Evolutionary conservation across 164 flowering plant genomes (phyloP).

Genomic region (Magnolia sinica): DNA sequence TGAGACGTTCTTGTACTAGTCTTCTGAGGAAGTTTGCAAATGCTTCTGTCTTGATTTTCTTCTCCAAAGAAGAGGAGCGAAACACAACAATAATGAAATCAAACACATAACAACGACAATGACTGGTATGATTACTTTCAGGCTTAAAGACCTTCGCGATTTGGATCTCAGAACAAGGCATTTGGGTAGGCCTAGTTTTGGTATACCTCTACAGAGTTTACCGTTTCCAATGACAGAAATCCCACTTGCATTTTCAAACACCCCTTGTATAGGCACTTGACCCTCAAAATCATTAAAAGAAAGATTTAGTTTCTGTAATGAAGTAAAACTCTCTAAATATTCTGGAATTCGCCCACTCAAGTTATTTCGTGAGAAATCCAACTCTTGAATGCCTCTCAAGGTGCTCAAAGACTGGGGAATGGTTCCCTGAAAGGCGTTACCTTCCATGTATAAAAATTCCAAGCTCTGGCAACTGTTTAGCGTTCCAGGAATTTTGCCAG

Average conservation of each 20-base stretch:
- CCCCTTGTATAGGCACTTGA: constrained; percentile 6
- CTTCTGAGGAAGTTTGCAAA: neutral
- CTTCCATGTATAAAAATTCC: constrained; percentile 6
- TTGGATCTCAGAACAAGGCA: neutral
- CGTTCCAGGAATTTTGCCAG: constrained; percentile 32
- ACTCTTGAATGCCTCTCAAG: constrained; percentile 7
- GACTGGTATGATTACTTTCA: neutral
- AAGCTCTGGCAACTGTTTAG: constrained; percentile 23
- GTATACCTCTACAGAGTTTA: constrained; percentile 5
- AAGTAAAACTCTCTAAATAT: neutral
- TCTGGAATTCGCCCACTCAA: constrained; percentile 18
- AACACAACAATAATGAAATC: neutral
- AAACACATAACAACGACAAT: neutral
- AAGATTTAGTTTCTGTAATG: neutral
- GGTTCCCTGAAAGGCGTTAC: constrained; percentile 24
- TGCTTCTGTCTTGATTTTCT: neutral
- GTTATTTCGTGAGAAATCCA: constrained; percentile 18
- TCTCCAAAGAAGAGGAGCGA: neutral
- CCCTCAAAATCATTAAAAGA: constrained; percentile 14
- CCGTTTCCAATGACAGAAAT: neutral
- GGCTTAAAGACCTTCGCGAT: neutral
- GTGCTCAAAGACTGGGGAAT: constrained; percentile 17
- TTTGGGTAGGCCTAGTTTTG: neutral
- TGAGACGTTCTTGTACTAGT: constrained; percentile 8
- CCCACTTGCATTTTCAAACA: neutral